Percentiles rank a stretch among this genome's conserved stretches.
phyloP scores from a whole-genome alignment of 2,329 filamentous ascomycete genomes.

The Didymella pomorum region DNA sequence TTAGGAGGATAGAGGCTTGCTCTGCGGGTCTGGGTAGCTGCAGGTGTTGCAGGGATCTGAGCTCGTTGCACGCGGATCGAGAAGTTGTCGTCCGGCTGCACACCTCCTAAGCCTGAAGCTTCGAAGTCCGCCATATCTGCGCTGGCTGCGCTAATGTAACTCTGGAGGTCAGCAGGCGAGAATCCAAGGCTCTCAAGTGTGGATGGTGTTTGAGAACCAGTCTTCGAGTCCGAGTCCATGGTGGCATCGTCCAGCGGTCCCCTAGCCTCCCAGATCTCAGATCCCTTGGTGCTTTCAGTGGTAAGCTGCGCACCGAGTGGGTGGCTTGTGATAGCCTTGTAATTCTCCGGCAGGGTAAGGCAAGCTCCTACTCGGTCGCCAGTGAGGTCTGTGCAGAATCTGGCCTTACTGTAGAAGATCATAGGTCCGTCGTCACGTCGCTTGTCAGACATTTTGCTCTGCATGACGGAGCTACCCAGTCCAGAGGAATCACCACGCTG shows the following conservation, averaged over 20 bases:
- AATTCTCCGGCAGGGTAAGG: conserved; percentile 32
- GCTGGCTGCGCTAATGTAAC: conserved; percentile 35
- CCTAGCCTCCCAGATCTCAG: conserved; percentile 42
- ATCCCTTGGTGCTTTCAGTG: conserved; percentile 8
- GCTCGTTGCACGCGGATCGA: conserved; percentile 59
- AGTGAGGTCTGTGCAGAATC: conserved; percentile 82
- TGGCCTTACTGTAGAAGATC: conserved; percentile 82
- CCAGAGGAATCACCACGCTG: conserved; percentile 51
- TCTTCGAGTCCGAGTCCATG: conserved; percentile 36
- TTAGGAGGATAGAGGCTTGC: conserved; percentile 36
- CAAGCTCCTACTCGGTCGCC: conserved; percentile 60
- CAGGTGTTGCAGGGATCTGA: conserved; percentile 26
- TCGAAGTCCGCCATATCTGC: conserved; percentile 51
- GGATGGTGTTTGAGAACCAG: conserved; percentile 42
- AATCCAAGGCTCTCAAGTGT: conserved; percentile 49
- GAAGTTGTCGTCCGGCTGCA: conserved; percentile 66
- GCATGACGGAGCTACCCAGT: conserved; percentile 57
- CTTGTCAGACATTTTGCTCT: conserved; percentile 57
- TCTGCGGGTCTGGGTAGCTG: conserved; percentile 15
- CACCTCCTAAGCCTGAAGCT: conserved; percentile 65
- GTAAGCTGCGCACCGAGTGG: conserved; percentile 39
- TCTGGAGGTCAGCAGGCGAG: conserved; percentile 42
- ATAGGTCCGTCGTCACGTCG: conserved; percentile 74
- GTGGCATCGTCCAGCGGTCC: conserved; percentile 33
- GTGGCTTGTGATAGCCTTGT: conserved; percentile 43